phyloP scores from a whole-genome alignment of 1,284 basidiomycete genomes.

The Schizophyllum commune region DNA sequence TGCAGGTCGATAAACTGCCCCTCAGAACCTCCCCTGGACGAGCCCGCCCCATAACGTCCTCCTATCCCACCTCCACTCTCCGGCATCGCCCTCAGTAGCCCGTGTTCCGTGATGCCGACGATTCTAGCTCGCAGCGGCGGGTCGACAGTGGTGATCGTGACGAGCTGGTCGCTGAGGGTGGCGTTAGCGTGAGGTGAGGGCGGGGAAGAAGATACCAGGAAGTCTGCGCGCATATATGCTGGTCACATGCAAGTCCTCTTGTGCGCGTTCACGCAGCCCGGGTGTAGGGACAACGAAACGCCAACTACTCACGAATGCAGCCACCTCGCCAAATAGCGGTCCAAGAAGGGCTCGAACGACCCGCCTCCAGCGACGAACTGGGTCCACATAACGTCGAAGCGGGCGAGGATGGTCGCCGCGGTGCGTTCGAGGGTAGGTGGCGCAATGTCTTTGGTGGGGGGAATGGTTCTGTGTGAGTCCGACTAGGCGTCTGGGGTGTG shows the following conservation, averaged over 20 bases:
- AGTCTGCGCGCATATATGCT: too few relatives aligned
- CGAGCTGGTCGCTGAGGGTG: conserved; percentile 66
- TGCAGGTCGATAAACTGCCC: conserved; percentile 59
- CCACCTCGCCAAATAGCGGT: conserved; percentile 76
- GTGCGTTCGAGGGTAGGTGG: conserved; percentile 69
- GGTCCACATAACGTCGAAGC: conserved; percentile 77
- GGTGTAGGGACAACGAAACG: conserved; percentile 1
- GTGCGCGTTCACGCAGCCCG: too few relatives aligned
- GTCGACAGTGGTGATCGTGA: conserved; percentile 71
- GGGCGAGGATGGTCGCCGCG: conserved; percentile 69
- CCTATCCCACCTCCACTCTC: conserved; percentile 34
- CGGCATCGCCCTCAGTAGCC: conserved; percentile 78
- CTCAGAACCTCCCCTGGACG: conserved; percentile 3
- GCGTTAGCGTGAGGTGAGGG: not conserved
- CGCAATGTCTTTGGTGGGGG: too few relatives aligned
- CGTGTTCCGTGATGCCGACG: conserved; percentile 85
- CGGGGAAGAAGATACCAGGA: too few relatives aligned
- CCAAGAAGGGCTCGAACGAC: conserved; percentile 72
- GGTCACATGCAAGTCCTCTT: too few relatives aligned
- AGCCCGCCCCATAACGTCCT: not conserved
- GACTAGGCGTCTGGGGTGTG: too few relatives aligned
- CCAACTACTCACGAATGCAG: conserved; percentile 70
- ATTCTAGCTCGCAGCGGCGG: conserved; percentile 74
- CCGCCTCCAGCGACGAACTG: conserved; percentile 58
- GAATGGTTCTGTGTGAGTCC: too few relatives aligned